Evolutionary conservation across 2,329 filamentous ascomycete genomes (phyloP), one percentile per base, ranked within the genome.

Genomic region (Cladosporium cucumerinum): DNA sequence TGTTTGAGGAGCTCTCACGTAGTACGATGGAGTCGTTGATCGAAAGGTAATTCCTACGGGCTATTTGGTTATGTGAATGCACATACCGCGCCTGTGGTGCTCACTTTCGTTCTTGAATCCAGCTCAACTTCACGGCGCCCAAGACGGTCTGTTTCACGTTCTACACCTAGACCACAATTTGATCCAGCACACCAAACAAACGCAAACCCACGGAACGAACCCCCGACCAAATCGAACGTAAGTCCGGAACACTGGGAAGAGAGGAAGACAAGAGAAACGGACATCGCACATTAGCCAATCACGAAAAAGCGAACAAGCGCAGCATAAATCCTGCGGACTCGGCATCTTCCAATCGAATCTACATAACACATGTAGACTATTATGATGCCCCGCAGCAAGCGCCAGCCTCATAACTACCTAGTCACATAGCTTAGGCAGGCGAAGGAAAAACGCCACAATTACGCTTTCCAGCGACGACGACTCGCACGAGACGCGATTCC

Each of bases 381-480:
- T 21, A 23, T n/a, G 39, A 46, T 46, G 32, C 3, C 12, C 12
- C 39, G 39, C 39, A 43, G 39, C 39, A 46, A 21, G n/a, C 39
- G 39, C 39, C 39, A 46, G 39, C 39, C 39, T 46, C 39, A 46
- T 11, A 8, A 39, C 32, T 32, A 26, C 25, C 21, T 46, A 23
- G 18, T 21, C 8, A 21, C 21, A 1, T 46, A 3, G 8, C 39
- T 21, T 46, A 21, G 21, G 21, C 39, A 51, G 48, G 28, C 48
- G 3, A 43, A n/a, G 36, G 1, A 8, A 48, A 21, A 59, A 32
- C 43, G 46, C 46, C 43, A 61, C 46, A 26, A 61, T 61, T 61
- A 61, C 58, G 58, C 58, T 61, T 61, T 61, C 5, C n/a, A 61
- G 58, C 26, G 23, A 30, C 43, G 25, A 52, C 26, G 18, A 30